Evolutionary conservation across 371 early-diverging fungal species (phyloP), one percentile per base, ranked within the genome.

Genomic region (Actinomucor elegans): DNA sequence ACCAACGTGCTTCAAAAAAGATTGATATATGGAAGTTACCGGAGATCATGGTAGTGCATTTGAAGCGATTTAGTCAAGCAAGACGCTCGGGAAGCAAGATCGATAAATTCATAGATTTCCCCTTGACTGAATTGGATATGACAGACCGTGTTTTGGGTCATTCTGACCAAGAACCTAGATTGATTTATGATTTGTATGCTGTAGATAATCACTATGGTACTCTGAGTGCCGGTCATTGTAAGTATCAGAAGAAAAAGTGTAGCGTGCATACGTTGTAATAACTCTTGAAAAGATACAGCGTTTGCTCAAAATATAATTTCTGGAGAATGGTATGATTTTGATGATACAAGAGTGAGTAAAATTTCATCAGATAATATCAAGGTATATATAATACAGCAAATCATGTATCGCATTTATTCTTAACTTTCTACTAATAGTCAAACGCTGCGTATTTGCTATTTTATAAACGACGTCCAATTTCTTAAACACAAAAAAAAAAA

Each of bases 201-300:
- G 91, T 95, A 6, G 92, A 91, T 45, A 94, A 95, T 58, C 96
- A 95, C 64, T 91, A 80, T 77, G 95, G 95, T 21, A 91, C 92
- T 4, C 59, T 94, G 40, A 93, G 92, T 34, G 94, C 94, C 32
- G 97, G 97, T 20, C 97, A 94, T 55, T 94, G 87, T 86, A 82
- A 79, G 81, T 34, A 12, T n/a, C n/a, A n/a, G n/a, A n/a, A n/a
- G n/a, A n/a, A n/a, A n/a, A 23, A 14, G 3, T 26, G 49, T 35
- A 48, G 36, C 15, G 21, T n/a, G 48, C 32, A 57, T 59, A 34
- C 9, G n/a, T 56, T 34, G 14, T 41, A n/a, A 35, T 42, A 23
- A 23, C 17, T 2, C 6, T 32, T n/a, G 4, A 21, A 29, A 66
- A 88, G 88, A 94, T 64, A 94, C 94, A 27, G 94, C 95, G 0